Evolutionary conservation across 75 land plant species (phyloP).

Genomic region (Selaginella moellendorffii): DNA sequence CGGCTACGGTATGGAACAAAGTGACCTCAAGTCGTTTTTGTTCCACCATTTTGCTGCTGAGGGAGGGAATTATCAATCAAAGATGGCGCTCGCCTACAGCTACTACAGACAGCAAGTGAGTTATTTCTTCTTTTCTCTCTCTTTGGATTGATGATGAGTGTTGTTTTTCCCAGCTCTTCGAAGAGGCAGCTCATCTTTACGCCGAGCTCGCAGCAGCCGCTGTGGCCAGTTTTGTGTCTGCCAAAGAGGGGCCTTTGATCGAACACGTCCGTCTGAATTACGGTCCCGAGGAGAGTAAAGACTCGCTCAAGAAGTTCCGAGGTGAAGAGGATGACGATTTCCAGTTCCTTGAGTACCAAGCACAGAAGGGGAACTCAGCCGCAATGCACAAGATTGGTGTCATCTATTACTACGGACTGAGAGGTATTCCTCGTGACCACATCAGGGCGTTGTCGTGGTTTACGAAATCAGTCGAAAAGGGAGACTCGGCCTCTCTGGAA

Average conservation of each 20-base stretch:
- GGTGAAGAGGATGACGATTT: slow-evolving; percentile 98
- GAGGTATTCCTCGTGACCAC: slow-evolving; percentile 68
- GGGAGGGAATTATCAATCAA: slow-evolving; percentile 68
- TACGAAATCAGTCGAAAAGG: slow-evolving; percentile 73
- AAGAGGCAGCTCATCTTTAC: slow-evolving; percentile 69
- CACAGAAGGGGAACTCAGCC: slow-evolving; percentile 67
- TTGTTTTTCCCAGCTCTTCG: slow-evolving; percentile 48
- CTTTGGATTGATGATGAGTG: background rate
- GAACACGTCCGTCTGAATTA: slow-evolving; percentile 68
- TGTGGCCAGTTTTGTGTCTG: slow-evolving; percentile 61
- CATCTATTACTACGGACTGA: slow-evolving; percentile 76
- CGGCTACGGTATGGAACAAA: slow-evolving; percentile 38
- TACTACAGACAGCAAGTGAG: slow-evolving; percentile 46
- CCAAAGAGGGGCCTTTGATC: slow-evolving; percentile 70
- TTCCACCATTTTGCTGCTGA: slow-evolving; percentile 66
- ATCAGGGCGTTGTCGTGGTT: slow-evolving; percentile 71
- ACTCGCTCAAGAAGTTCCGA: slow-evolving; percentile 57
- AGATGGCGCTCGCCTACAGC: slow-evolving; percentile 76
- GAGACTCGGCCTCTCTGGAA: slow-evolving; percentile 76
- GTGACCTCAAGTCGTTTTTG: slow-evolving; percentile 52
- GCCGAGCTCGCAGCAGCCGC: slow-evolving; percentile 84
- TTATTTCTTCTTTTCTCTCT: background rate
- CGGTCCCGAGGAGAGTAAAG: slow-evolving; percentile 76
- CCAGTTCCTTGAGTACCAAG: slow-evolving; percentile 90
- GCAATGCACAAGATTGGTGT: slow-evolving; percentile 83